Base-by-base conservation (phyloP, 2,329 filamentous ascomycete species). In the Endoconidiophora polonica region DNA sequence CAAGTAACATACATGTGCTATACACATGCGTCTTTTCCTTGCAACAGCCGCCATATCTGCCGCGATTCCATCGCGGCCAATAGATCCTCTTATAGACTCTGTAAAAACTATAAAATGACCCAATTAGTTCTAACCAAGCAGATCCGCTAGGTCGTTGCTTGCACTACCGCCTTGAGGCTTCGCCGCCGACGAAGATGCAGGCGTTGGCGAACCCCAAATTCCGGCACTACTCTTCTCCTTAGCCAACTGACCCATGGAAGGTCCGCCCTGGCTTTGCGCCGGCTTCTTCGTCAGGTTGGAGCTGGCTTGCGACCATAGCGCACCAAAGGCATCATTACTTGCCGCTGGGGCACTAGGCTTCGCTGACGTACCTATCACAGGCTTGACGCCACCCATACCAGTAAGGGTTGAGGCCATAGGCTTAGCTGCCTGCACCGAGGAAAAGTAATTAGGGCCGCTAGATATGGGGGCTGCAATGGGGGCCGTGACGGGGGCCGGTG, bases 161-260 rank as follows among this genome's bases (percentile, higher is more conserved):
- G 48, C 47, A 39, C 54, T 48, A n/a, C 48, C 49, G 39, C 55
- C 52, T 50, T 49, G 54, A 45, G 41, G 58, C 58, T 41, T 61
- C 58, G 45, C 58, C 58, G 22, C 60, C 41, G 37, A 38, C 43
- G 43, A 14, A 1, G 45, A 20, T 36, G 36, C 20, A 20, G 45
- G 5, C 29, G 26, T 38, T 56, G 56, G 53, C 0, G 84, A 76
- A 16, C 90, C 91, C 87, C 93, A 98, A 55, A 98, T 86, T 5
- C 88, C 87, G 14, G 88, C 87, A 58, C 81, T 87, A 52, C 87
- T 91, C 73, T 96, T 95, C 66, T 95, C 87, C 71, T 95, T 95
- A n/a, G 88, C 90, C 65, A 98, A 77, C 63, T 94, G 88, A 26
- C 87, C 88, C 67, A 98, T 75, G 50, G 88, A 88, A 47, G 86